Conservation (phyloP, 176 grass and related monocot genomes). For the Carex scoparia region DNA sequence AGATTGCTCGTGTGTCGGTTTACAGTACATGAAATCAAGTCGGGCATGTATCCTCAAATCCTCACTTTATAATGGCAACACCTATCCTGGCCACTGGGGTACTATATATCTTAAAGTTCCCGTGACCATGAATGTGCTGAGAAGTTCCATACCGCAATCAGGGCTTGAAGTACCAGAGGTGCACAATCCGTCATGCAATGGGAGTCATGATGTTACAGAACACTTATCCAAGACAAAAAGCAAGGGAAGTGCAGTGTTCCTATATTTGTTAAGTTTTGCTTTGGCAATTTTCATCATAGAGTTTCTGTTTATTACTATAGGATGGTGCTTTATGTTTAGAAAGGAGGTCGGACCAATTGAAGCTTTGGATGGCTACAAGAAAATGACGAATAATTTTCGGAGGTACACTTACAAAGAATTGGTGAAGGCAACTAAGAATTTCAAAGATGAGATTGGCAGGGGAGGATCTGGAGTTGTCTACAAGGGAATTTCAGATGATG, state of each 20-base stretch:
- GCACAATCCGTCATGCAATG: background rate
- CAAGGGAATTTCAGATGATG: constrained; percentile 31
- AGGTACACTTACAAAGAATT: constrained; percentile 43
- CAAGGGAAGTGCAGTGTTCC: constrained; percentile 13
- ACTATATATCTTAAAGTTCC: constrained; percentile 51
- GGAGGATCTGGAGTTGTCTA: constrained; percentile 47
- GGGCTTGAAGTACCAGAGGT: constrained; percentile 3
- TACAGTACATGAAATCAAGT: constrained; percentile 35
- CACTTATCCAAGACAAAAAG: background rate
- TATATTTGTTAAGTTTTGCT: constrained; percentile 40
- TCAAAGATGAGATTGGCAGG: constrained; percentile 31
- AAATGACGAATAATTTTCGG: constrained; percentile 31
- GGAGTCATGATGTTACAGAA: background rate
- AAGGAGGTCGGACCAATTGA: constrained; percentile 24
- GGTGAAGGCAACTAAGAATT: constrained; percentile 41
- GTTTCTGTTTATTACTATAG: constrained; percentile 18
- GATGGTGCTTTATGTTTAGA: constrained; percentile 45
- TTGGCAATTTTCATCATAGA: constrained; percentile 42
- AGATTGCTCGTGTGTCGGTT: constrained; percentile 32
- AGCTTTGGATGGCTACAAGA: constrained; percentile 15
- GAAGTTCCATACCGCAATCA: constrained; percentile 25
- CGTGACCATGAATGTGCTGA: constrained; percentile 1
- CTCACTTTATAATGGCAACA: constrained; percentile 45
- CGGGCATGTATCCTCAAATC: constrained; percentile 46
- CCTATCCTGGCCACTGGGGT: constrained; percentile 31